These are phyloP conservation scores for Linum lewisii DNA, from an alignment of 345 rosid genomes.

Conservation along the genomic window DNA sequence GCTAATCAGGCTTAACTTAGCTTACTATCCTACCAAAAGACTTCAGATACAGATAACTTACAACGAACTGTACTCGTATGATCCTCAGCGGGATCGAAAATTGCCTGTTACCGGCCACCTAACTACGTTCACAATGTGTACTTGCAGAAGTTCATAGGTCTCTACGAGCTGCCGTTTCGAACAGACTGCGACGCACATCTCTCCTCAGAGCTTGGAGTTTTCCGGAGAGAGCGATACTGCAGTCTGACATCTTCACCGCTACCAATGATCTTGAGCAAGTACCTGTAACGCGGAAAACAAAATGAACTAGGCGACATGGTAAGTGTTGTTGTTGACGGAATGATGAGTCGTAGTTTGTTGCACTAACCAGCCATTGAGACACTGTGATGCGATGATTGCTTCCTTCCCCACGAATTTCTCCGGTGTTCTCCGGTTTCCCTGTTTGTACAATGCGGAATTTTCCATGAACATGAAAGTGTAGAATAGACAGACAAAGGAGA, in stretches of 20 bases:
- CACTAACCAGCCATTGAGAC: conserved; percentile 96
- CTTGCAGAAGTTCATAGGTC: background rate
- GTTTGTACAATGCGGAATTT: conserved; percentile 18
- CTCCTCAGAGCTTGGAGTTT: conserved; percentile 36
- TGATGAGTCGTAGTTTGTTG: background rate
- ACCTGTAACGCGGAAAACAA: conserved; percentile 38
- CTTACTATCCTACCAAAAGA: background rate
- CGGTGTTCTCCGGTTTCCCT: conserved; percentile 95
- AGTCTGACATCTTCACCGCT: conserved; percentile 85
- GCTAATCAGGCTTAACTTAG: too few relatives aligned
- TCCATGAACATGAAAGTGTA: conserved; percentile 3
- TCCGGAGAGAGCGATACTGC: conserved; percentile 85
- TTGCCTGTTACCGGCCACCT: background rate
- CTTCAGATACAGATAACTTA: background rate
- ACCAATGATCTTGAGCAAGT: conserved; percentile 63
- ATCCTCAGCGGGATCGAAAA: background rate
- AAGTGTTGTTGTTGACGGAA: background rate
- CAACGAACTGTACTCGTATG: background rate
- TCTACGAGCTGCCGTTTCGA: conserved; percentile 46
- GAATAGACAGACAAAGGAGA: background rate
- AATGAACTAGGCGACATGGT: background rate
- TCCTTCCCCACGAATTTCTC: conserved; percentile 97
- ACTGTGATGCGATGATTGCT: conserved; percentile 89
- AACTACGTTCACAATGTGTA: background rate
- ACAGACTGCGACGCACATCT: conserved; percentile 38